Evolutionary conservation across 257 asterid species (phyloP).

Genomic region (Fraxinus cuspidata): DNA sequence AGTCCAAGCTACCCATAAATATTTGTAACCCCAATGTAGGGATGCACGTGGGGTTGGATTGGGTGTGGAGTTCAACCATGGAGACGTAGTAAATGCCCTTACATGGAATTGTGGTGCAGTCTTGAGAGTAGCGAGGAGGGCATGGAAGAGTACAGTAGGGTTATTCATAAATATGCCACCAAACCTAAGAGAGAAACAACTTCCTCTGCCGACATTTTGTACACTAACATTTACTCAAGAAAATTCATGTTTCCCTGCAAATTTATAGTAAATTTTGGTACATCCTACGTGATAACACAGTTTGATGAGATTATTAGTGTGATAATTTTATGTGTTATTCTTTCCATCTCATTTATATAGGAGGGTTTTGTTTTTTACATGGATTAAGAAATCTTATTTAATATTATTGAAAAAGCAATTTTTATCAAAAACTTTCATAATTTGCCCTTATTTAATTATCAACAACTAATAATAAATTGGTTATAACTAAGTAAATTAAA

Average conservation of each 20-base stretch:
- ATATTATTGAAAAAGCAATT: no score
- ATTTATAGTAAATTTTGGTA: neutral
- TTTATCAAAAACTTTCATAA: no score
- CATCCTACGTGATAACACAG: neutral
- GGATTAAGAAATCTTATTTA: no score
- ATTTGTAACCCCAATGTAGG: neutral
- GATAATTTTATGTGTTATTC: neutral
- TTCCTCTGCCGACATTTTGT: neutral
- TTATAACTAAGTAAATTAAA: no score
- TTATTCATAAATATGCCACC: neutral
- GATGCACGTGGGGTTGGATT: neutral
- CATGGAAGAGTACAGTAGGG: slow-evolving; percentile 1
- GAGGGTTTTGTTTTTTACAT: no score
- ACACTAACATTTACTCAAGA: neutral
- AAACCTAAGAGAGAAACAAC: neutral
- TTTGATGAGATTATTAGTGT: neutral
- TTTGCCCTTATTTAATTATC: no score
- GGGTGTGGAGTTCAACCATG: neutral
- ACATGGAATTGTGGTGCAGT: neutral
- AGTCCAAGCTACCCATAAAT: neutral
- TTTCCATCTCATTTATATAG: no score
- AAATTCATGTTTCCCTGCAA: neutral
- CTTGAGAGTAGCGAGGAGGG: neutral
- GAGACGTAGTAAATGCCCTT: neutral
- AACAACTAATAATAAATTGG: no score